These are phyloP conservation scores for Aspergillus indologenus DNA, from an alignment of 495 filamentous ascomycete species.

Conservation along the genomic window DNA sequence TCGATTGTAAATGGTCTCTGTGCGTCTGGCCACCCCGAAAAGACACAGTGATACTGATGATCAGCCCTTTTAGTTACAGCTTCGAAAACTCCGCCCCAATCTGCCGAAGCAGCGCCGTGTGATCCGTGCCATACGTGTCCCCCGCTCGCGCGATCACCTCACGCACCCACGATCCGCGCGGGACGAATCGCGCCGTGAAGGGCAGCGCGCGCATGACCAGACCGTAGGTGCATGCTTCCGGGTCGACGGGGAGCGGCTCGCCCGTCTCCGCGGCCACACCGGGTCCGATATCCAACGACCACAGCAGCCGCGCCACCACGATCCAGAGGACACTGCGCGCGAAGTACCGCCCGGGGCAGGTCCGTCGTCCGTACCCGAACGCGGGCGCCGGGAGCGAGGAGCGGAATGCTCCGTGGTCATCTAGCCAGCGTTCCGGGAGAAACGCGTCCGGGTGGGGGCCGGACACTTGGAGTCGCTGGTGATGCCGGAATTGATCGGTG, in stretches of 20 bases:
- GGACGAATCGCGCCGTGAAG: conserved; percentile 21
- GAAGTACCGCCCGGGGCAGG: neutral
- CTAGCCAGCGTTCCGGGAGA: neutral
- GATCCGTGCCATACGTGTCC: neutral
- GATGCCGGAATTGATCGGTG: conserved; percentile 20
- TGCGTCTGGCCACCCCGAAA: no score
- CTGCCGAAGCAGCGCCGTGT: conserved; percentile 25
- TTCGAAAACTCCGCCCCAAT: conserved; percentile 25
- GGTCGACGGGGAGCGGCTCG: conserved; percentile 20
- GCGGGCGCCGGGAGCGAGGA: neutral
- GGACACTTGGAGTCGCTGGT: conserved; percentile 19
- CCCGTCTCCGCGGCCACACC: conserved; percentile 4
- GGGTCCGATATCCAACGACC: neutral
- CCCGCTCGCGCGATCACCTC: neutral
- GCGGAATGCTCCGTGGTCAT: neutral
- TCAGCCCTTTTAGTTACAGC: conserved; percentile 7
- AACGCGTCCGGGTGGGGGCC: neutral
- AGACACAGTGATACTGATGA: no score
- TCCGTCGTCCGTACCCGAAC: neutral
- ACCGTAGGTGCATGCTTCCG: conserved; percentile 25
- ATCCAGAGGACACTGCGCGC: conserved; percentile 1
- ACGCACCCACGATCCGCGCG: neutral
- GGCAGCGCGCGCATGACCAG: conserved; percentile 24
- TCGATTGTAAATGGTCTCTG: no score
- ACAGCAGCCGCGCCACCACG: neutral